phyloP scores from a whole-genome alignment of 2,329 filamentous ascomycete species.

The Aureobasidium sp. region DNA sequence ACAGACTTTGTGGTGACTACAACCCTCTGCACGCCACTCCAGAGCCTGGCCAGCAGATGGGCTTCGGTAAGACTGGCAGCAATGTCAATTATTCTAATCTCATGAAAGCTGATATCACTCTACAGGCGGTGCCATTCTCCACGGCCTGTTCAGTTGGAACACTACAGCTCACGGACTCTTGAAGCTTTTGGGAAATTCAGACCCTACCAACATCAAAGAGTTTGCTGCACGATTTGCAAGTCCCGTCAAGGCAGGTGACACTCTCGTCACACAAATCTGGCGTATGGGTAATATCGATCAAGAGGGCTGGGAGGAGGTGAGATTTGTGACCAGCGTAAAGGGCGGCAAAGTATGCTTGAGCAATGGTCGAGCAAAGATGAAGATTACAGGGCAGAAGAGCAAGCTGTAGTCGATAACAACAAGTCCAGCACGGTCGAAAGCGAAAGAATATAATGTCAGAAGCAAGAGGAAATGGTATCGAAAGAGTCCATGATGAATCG shows the following conservation, averaged over 20 bases:
- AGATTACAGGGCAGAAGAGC: constrained; percentile 45
- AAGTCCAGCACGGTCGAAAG: background rate
- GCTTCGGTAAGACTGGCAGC: constrained; percentile 51
- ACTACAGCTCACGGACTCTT: constrained; percentile 66
- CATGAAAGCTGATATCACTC: background rate
- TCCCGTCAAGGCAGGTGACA: constrained; percentile 77
- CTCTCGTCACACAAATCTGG: constrained; percentile 77
- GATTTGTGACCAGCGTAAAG: constrained; percentile 71
- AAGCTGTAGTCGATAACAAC: constrained; percentile 47
- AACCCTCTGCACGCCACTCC: constrained; percentile 87
- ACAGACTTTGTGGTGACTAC: constrained; percentile 75
- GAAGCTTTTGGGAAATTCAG: constrained; percentile 63
- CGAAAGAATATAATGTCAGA: background rate
- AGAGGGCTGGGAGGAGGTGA: constrained; percentile 69
- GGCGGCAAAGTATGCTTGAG: constrained; percentile 79
- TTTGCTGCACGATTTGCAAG: constrained; percentile 85
- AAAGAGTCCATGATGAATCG: constrained; percentile 14
- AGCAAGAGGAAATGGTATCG: background rate
- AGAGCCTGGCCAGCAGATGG: constrained; percentile 80
- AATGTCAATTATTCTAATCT: background rate
- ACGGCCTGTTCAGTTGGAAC: constrained; percentile 87
- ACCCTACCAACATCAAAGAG: constrained; percentile 76
- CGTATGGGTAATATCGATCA: constrained; percentile 60
- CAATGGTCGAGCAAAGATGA: constrained; percentile 77
- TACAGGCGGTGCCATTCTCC: constrained; percentile 67